phyloP scores from a whole-genome alignment of 352 stramenopile species.

The Blastocystis sp. region DNA sequence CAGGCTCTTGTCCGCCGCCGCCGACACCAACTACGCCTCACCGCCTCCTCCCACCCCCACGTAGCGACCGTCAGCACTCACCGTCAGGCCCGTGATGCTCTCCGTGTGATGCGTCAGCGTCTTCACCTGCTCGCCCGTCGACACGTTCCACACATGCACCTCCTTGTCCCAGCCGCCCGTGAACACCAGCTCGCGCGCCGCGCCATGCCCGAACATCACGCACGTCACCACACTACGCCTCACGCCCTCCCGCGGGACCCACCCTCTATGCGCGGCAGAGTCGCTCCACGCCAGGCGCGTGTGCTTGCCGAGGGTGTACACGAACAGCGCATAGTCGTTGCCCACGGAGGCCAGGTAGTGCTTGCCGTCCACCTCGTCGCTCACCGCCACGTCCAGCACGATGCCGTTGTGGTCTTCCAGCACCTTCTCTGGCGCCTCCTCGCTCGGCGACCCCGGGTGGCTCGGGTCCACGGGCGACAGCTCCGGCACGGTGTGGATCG shows the following conservation, averaged over 20 bases:
- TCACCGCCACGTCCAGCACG: too few species aligned
- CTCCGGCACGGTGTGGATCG: slow-evolving; percentile 15
- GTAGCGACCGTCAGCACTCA: too few species aligned
- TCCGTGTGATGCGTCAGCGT: slow-evolving; percentile 21
- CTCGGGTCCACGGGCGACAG: not conserved
- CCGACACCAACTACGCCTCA: too few species aligned
- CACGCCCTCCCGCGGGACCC: not conserved
- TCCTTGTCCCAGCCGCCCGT: slow-evolving; percentile 59
- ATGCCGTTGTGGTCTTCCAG: too few species aligned
- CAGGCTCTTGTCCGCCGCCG: slow-evolving; percentile 39
- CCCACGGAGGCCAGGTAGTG: slow-evolving; percentile 58
- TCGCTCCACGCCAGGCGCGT: not conserved
- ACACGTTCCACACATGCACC: slow-evolving; percentile 47
- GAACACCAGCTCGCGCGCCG: not conserved
- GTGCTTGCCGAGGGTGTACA: too few species aligned
- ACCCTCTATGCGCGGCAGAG: slow-evolving; percentile 7
- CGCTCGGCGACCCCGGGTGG: not conserved
- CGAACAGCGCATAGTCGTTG: slow-evolving; percentile 53
- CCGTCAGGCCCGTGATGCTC: too few species aligned
- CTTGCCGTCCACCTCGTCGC: slow-evolving; percentile 22
- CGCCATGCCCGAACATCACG: slow-evolving; percentile 34
- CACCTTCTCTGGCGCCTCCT: not conserved
- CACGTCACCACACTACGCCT: slow-evolving; percentile 36
- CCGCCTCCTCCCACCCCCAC: too few species aligned
- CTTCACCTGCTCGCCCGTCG: slow-evolving; percentile 10